Evolutionary conservation across 805 yeast species (phyloP), one percentile per base, ranked within the genome.

Genomic region (Metschnikowia cubensis): DNA sequence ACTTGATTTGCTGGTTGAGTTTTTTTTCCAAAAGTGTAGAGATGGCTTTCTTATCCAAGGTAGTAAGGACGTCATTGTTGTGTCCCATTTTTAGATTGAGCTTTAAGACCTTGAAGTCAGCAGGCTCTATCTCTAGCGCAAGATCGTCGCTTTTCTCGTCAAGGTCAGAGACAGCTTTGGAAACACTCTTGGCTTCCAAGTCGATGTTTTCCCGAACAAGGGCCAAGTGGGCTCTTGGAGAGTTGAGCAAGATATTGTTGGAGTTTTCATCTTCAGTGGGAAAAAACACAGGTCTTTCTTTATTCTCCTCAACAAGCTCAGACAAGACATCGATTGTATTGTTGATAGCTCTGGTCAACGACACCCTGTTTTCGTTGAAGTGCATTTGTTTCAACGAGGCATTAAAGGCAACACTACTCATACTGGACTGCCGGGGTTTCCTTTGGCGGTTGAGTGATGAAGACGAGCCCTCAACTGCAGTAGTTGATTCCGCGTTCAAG

Each of bases 1-100:
- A 97, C 56, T 80, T 81, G 10, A 80, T 67, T 17, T 85, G 84
- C 52, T 81, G 84, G 11, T 71, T 59, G 18, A 92, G 74, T 60
- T 87, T 87, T 41, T 83, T 83, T 49, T 83, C 86, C 35, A 92
- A 69, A 18, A 92, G 68, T 42, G 82, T 77, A 0, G 95, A 82
- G 21, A 88, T 70, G 1, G 96, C 83, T 33, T 78, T 65, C 58
- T 82, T 82, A 62, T 87, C 95, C 53, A 89, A 69, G 37, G 75
- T 73, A 1, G 79, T 70, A n/a, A 81, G 71, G 1, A 81, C 66
- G 49, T 76, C 74, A 37, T 60, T 62, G 42, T 48, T 55, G 18
- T 75, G 69, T 59, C 85, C 75, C 54, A 84, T 66, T 54, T 82
- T 82, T 43, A 88, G 61, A 59, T 84, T 83, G 40, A 89, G 67